Base-by-base conservation (phyloP, 2,329 filamentous ascomycete genomes). In the Sporothrix humicola region DNA sequence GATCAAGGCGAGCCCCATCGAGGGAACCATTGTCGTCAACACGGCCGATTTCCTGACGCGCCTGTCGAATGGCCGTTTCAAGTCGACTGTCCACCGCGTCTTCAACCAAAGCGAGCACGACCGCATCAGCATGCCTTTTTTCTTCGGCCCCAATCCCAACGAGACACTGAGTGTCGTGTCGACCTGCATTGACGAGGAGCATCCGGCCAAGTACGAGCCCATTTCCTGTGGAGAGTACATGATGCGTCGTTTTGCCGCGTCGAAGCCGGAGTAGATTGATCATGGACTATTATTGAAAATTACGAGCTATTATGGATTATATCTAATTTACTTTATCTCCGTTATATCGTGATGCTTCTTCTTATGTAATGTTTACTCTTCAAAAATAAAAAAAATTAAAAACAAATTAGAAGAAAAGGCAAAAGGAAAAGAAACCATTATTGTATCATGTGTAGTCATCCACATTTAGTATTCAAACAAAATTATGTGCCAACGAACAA, bases 61-160 rank as follows among this genome's bases (percentile, higher is more conserved):
- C 12, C 79, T 87, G 26, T 84, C 82, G 46, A 87, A 87, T 76
- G 84, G 87, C 74, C 81, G 79, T 17, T 85, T 86, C 76, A 85
- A 83, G 76, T 69, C 73, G 2, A 87, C 85, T 0, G 83, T 87
- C 15, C 87, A 88, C 77, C 80, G 86, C 12, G 85, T 88, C 2
- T 83, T 82, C 37, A 85, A 85, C 73, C 79, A 81, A 58, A 80
- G 81, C 0, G 76, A 75, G 0, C 77, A 78, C 17, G 85, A 85
- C 68, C 80, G 86, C 15, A 84, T 87, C 54, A 87, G 84, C 0
- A 86, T 88, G 84, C 86, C 86, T 0, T 88, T 88, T 77, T 89
- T 89, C 78, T 85, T 88, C 71, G 84, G 83, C 1, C 81, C 84
- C 65, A 84, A 85, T 73, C 82, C 82, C 20, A 82, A 85, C 73